Evolutionary conservation across 306 rosid genomes (phyloP).

Genomic region (Aeschynomene evenia): DNA sequence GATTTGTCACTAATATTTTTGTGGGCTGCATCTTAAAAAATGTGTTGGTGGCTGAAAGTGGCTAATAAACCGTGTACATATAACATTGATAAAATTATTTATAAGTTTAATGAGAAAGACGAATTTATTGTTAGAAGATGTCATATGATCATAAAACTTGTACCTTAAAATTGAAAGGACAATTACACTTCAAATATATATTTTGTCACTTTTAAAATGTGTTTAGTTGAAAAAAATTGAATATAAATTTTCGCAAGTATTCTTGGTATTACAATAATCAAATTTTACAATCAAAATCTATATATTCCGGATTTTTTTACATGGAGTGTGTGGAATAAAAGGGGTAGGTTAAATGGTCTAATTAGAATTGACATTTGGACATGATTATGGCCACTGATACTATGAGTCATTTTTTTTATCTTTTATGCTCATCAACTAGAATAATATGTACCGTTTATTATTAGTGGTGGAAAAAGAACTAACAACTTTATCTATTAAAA

Average conservation of each 20-base stretch:
- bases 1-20: too few species aligned
- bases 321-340: neutral
- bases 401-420: neutral
- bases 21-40: too few species aligned
- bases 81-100: too few species aligned
- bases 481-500: neutral
- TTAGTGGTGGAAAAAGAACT: constrained; percentile 7
- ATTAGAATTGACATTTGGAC: constrained; percentile 21
- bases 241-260: too few species aligned
- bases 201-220: neutral
- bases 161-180: too few species aligned
- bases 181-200: neutral
- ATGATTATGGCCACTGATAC: constrained; percentile 2
- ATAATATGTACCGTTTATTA: neutral
- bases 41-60: too few species aligned
- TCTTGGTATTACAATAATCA: too few species aligned
- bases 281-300: neutral
- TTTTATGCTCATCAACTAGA: neutral
- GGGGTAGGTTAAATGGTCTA: neutral
- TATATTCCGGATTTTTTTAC: neutral
- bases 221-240: too few species aligned
- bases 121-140: too few species aligned
- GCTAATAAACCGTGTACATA: too few species aligned
- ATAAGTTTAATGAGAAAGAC: too few species aligned
- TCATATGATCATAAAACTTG: neutral